Evolutionary conservation across 2,329 filamentous ascomycete genomes (phyloP), one percentile per base, ranked within the genome.

Genomic region (Arachnomyces sp.): DNA sequence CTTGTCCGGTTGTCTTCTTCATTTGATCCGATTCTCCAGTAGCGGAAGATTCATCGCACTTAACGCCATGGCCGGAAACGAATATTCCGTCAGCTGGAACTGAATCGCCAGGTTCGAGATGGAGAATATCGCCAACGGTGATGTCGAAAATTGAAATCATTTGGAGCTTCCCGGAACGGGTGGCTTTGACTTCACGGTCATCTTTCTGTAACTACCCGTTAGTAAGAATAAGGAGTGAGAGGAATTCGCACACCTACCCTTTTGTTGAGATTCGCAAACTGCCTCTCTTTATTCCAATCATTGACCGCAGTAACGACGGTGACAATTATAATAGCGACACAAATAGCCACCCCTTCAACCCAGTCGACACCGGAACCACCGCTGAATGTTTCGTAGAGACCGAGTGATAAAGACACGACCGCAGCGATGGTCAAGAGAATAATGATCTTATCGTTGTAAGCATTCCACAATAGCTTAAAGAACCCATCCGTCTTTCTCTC

Each of bases 21-120:
- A 85, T 74, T 37, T 80, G 72, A 51, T 86, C 82, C 1, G 81
- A 85, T 61, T 86, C 82, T 48, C 82, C 82, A 9, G 82, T 86
- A 1, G 80, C 79, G 8, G 81, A 84, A 2, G 80, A 84, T 53
- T 86, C 82, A 50, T 86, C 82, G 52, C 81, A 86, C 57, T 81
- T 80, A 44, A 84, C 61, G 31, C 76, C 77, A 47, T 82, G 75
- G 2, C 80, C 79, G 8, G 72, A 68, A 44, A 86, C 79, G 44
- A 86, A 75, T 39, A 84, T 71, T 4, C 82, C 82, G 54, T 86
- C 82, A 1, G 80, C 81, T 0, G 82, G 81, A 29, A 86, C 72
- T 40, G 84, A 69, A 51, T 86, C 82, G 45, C 82, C 82, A 1
- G 81, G 78, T 44, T 80, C 77, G 7, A 86, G 65, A 54, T 83